Conservation (phyloP, 2,329 filamentous ascomycete genomes). For the Monilinia vaccinii-corymbosi region DNA sequence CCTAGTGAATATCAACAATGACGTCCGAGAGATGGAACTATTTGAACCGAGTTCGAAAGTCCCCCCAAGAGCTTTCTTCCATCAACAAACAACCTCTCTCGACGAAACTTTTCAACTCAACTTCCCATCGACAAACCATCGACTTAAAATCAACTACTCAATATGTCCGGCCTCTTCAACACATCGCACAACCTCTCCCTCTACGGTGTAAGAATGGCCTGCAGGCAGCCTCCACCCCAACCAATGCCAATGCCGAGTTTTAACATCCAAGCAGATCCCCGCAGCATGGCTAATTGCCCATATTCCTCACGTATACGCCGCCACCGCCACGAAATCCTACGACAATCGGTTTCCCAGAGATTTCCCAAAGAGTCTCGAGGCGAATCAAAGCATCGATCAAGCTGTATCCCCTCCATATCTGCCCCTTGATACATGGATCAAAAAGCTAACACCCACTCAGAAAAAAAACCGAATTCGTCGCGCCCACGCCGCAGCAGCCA, state of each 20-base stretch:
- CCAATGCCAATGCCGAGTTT: not conserved
- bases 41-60: not conserved
- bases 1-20: not conserved
- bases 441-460: not conserved
- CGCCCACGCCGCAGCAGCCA: conserved; percentile 31
- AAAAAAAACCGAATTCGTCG: conserved; percentile 30
- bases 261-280: not conserved
- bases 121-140: not conserved
- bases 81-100: not conserved
- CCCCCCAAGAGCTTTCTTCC: not conserved
- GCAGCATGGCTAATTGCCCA: not conserved
- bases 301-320: not conserved
- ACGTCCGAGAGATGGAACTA: not conserved
- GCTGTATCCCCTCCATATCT: not conserved
- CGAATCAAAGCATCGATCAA: not conserved
- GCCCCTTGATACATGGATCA: not conserved
- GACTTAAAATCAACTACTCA: not conserved
- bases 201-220: not conserved
- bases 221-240: not conserved
- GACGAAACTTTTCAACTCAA: not conserved
- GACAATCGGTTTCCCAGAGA: not conserved
- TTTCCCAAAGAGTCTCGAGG: not conserved
- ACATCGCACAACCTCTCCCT: not conserved
- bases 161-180: not conserved
- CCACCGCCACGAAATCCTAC: not conserved